These are phyloP conservation scores for Starmerella geochares DNA, from an alignment of 805 yeast genomes.

Conservation along the genomic window DNA sequence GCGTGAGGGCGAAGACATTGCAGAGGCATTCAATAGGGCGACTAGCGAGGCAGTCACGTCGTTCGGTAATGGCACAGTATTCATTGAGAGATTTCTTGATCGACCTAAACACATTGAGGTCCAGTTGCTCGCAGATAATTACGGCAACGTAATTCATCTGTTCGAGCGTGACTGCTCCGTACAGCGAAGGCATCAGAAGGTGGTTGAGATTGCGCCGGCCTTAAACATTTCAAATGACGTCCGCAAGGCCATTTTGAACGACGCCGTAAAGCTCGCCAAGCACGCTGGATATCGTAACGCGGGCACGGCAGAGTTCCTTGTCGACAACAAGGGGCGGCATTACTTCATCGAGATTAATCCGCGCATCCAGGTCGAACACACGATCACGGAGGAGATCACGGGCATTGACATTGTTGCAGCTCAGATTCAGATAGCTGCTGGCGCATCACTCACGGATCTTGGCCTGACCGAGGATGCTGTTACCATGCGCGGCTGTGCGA, in stretches of 20 bases:
- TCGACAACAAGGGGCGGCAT: conserved; percentile 86
- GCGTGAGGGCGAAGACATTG: conserved; percentile 86
- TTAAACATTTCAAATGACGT: conserved; percentile 72
- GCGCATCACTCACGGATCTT: conserved; percentile 83
- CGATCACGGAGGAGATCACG: conserved; percentile 96
- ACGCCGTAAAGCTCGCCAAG: conserved; percentile 86
- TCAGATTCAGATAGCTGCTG: conserved; percentile 97
- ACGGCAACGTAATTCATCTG: conserved; percentile 89
- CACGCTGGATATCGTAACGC: conserved; percentile 89
- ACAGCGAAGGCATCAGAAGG: conserved; percentile 98
- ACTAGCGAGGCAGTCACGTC: conserved; percentile 87
- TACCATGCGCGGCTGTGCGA: conserved; percentile 94
- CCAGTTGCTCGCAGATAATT: conserved; percentile 83
- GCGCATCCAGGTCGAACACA: conserved; percentile 95
- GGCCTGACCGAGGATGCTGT: conserved; percentile 91
- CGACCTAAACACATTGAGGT: conserved; percentile 97
- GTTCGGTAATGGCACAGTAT: conserved; percentile 98
- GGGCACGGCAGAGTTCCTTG: conserved; percentile 96
- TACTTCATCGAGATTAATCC: conserved; percentile 98
- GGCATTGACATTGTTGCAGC: conserved; percentile 98
- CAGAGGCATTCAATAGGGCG: conserved; percentile 87
- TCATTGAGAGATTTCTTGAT: conserved; percentile 89
- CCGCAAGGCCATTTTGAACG: conserved; percentile 84
- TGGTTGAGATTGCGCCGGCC: conserved; percentile 97
- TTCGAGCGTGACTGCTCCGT: conserved; percentile 99